Base-by-base conservation (phyloP, 371 early-diverging fungal genomes). In the Lichtheimia corymbifera region DNA sequence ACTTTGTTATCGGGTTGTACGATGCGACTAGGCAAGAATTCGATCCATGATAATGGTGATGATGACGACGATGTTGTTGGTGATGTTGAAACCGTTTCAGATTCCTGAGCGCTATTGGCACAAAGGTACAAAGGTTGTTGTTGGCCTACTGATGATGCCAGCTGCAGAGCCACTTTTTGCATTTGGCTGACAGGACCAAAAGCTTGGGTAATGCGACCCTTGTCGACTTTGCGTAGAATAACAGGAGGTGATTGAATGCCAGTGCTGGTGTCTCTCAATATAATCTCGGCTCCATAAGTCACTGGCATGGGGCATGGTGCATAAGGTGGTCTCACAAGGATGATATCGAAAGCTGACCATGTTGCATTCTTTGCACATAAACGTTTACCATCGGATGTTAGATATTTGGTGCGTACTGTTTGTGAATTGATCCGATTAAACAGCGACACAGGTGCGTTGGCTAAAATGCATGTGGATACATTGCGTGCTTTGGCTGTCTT, bases 401-500 rank as follows among this genome's bases (percentile, higher is more conserved):
- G 82, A 69, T 91, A 92, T 67, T 90, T 90, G 20, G 94, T 93
- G 53, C 91, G 82, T 20, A 91, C 91, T 0, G 92, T 93, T 72
- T 93, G 94, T 5, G 92, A 92, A 64, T 90, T 89, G 74, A 91
- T 89, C 47, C 92, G 88, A 70, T 90, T 91, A 64, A 88, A 86
- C 27, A 91, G 72, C 55, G 89, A 83, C 17, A 91, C 83, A 7
- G 83, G 80, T 49, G 87, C 76, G n/a, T 88, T 88, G 5, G 84
- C 76, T 17, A 86, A 71, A 41, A 93, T 88, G 66, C 92, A 90
- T 7, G 88, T 83, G 3, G 89, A 85, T 15, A 85, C 82, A 71
- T 88, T 90, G 58, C 90, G 84, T 13, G 91, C 87, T 64, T 91
- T 91, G 52, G 88, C 86, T 0, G 88, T 89, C 79, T 93, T 93